phyloP scores from a whole-genome alignment of 1,284 basidiomycete species.

The Boletus chippewaensis region DNA sequence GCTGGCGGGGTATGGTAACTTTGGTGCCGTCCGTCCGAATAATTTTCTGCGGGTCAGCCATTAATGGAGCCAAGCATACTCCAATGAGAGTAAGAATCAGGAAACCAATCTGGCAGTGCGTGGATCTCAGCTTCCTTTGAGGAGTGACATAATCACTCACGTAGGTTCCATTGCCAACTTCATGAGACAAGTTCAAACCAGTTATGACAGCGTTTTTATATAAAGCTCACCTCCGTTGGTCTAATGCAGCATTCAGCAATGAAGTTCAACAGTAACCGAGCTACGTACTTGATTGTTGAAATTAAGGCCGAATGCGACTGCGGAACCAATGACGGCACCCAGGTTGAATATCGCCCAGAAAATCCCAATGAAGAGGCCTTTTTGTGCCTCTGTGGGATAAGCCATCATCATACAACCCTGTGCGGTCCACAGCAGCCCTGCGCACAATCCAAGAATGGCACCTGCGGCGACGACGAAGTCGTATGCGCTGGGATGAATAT shows the following conservation, averaged over 20 bases:
- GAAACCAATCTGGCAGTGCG: slow-evolving; percentile 56
- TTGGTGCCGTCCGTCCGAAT: slow-evolving; percentile 69
- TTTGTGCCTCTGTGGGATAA: slow-evolving; percentile 73
- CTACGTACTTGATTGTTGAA: slow-evolving; percentile 40
- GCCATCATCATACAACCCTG: slow-evolving; percentile 81
- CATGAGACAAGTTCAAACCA: slow-evolving; percentile 7
- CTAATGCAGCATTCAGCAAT: slow-evolving; percentile 9
- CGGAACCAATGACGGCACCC: slow-evolving; percentile 63
- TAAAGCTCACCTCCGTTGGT: slow-evolving; percentile 22
- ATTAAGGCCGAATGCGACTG: slow-evolving; percentile 57
- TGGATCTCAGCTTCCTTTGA: neutral
- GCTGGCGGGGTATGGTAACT: slow-evolving; percentile 51
- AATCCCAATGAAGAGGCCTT: slow-evolving; percentile 71
- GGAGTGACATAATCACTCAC: slow-evolving; percentile 32
- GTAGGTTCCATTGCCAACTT: slow-evolving; percentile 57
- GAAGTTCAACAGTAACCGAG: neutral
- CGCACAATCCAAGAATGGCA: slow-evolving; percentile 77
- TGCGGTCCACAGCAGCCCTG: slow-evolving; percentile 80
- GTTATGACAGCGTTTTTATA: neutral
- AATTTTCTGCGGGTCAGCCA: slow-evolving; percentile 64
- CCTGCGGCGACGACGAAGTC: slow-evolving; percentile 72
- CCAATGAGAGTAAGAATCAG: slow-evolving; percentile 63
- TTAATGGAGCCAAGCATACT: slow-evolving; percentile 53
- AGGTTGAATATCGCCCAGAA: slow-evolving; percentile 77
- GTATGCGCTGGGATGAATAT: slow-evolving; percentile 55